Evolutionary conservation across 345 rosid genomes (phyloP), one percentile per base, ranked within the genome.

Genomic region (Eucalyptus brandiana): DNA sequence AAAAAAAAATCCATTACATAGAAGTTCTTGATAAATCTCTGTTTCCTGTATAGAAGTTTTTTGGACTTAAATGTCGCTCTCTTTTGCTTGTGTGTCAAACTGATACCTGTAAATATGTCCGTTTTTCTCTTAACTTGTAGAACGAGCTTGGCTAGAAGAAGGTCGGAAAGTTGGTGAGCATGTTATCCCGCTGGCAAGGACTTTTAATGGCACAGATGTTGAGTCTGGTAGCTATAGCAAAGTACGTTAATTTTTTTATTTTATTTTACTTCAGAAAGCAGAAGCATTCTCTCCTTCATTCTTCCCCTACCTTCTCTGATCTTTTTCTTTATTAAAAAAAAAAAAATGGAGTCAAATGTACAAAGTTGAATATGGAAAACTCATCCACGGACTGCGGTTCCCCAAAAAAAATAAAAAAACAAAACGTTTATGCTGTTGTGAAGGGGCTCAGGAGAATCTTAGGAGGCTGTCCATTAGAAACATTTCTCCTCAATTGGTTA

Each of bases 111-210:
- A 76, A 76, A 40, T 37, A 45, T 76, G 16, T 76, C 85, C 16
- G 8, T 76, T 76, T 40, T 42, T 11, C 83, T 76, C 17, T 42
- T 40, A 6, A 76, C 28, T 76, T 76, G 85, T 37, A 98, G 99
- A 97, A 89, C 94, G 98, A 88, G 91, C 94, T 15, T 98, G 98
- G 98, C 95, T 97, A 53, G 99, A 97, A 87, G 95, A 97, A 94
- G 99, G 99, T 86, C 93, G 90, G 88, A 93, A 92, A 87, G 95
- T 97, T 62, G 99, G 99, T 37, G 99, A 98, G 93, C 96, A 93
- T 91, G 98, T 98, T 90, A 91, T 98, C 83, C 99, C 99, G 86
- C 89, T 96, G 92, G 98, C 99, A 14, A 94, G 99, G 89, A 97
- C 96, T 93, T 98, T 98, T 90, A 93, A 95, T 87, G 93, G 92